Conservation (phyloP, 2,329 filamentous ascomycete species). For the Nemania serpens region DNA sequence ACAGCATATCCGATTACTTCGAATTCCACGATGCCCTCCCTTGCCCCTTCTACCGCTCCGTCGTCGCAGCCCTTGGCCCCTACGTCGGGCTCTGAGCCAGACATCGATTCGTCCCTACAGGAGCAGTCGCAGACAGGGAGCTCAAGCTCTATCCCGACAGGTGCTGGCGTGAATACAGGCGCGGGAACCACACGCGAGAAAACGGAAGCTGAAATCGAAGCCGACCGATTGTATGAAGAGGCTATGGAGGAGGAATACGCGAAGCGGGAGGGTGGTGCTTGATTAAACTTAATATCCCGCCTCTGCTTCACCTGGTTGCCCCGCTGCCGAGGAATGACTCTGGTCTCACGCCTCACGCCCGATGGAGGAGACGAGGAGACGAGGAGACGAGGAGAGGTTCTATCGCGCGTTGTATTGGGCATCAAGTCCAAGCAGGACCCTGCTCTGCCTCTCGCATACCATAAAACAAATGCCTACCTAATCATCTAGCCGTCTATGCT, state of each 20-base stretch:
- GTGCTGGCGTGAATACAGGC: slow-evolving; percentile 56
- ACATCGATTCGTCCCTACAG: slow-evolving; percentile 10
- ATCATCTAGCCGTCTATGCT: not conserved
- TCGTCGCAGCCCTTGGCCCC: slow-evolving; percentile 1
- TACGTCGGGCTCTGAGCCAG: slow-evolving; percentile 11
- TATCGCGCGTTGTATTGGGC: too few relatives aligned
- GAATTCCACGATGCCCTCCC: slow-evolving; percentile 10
- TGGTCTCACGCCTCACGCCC: too few relatives aligned
- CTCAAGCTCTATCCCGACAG: slow-evolving; percentile 36
- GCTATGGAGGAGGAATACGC: slow-evolving; percentile 61
- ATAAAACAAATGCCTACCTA: too few relatives aligned
- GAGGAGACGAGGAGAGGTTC: too few relatives aligned
- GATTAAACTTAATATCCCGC: slow-evolving; percentile 3
- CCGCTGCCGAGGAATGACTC: too few relatives aligned
- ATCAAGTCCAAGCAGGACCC: too few relatives aligned
- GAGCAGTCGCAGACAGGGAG: slow-evolving; percentile 14
- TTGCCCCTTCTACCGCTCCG: slow-evolving; percentile 5
- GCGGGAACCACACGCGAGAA: slow-evolving; percentile 53
- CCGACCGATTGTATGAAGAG: slow-evolving; percentile 56
- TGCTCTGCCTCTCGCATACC: too few relatives aligned
- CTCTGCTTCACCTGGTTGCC: not conserved
- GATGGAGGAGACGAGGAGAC: too few relatives aligned
- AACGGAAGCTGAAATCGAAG: slow-evolving; percentile 55
- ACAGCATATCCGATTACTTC: too few relatives aligned
- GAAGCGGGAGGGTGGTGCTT: slow-evolving; percentile 58